Base-by-base conservation (phyloP, 225 moss, liverwort and hornwort species). In the Pseudisothecium myosuroides region DNA sequence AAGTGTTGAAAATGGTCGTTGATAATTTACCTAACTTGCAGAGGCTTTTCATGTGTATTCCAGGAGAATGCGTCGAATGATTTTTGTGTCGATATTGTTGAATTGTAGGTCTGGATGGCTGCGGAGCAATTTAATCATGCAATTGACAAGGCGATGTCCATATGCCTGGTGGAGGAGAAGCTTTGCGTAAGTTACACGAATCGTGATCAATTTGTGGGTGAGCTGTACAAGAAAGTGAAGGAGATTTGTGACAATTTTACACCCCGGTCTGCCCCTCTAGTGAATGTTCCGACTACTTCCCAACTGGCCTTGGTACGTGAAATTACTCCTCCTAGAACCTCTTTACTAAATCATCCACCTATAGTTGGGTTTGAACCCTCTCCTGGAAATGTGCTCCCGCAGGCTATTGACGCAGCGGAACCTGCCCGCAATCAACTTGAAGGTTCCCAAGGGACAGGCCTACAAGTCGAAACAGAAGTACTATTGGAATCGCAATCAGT, bases 71-170 rank as follows among this genome's bases (percentile, higher is more conserved):
- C 60, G 39, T 87, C 28, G 73, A 75, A 66, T 89, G 84, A 81
- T 83, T 83, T 85, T 83, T 73, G 39, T 75, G 31, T 80, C 49
- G 20, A 64, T 80, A 39, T 76, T 76, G 20, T 82, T 76, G 89
- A 43, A 60, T 86, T 86, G 82, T 84, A 95, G 94, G 83, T 92
- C 76, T 93, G 93, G 93, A 69, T 95, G 80, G 93, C 92, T 88
- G 92, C 93, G 52, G 92, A 91, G 88, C 91, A 95, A 82, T 72
- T 93, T 64, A 77, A 86, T 86, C 32, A 89, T 86, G 52, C 83
- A 36, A 90, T 95, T 26, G 92, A 95, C 86, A 91, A 89, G 84
- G 31, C 60, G 66, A 65, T 7, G 83, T 92, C 90, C 84, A 84
- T 91, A 37, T 72, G 54, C 49, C 90, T 77, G 61, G 86, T 91